Evolutionary conservation across 2,329 filamentous ascomycete species (phyloP).

Genomic region (Huntiella omanensis): DNA sequence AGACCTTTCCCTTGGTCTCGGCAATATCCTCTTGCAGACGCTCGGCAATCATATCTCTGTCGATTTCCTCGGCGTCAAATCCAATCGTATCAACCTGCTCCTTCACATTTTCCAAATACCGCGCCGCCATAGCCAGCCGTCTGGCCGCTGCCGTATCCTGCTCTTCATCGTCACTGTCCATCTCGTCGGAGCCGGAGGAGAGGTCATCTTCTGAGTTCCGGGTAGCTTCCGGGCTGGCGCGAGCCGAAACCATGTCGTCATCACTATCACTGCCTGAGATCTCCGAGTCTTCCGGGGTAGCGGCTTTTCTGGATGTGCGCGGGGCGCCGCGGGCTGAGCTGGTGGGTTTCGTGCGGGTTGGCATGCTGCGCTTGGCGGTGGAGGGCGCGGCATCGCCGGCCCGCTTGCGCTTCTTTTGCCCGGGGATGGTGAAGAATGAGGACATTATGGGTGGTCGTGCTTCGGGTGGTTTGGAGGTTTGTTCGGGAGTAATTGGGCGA

Average conservation of each 20-base stretch:
- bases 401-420: slow-evolving; percentile 82
- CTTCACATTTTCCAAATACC: slow-evolving; percentile 79
- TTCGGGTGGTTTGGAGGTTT: too few species aligned
- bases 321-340: neutral
- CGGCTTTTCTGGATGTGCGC: slow-evolving; percentile 1
- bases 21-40: slow-evolving; percentile 80
- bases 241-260: slow-evolving; percentile 19
- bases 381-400: slow-evolving; percentile 27
- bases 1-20: slow-evolving; percentile 77
- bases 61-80: slow-evolving; percentile 87
- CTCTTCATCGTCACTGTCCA: slow-evolving; percentile 41
- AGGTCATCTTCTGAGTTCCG: slow-evolving; percentile 31
- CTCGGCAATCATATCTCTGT: slow-evolving; percentile 80
- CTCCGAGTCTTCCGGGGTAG: slow-evolving; percentile 42
- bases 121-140: slow-evolving; percentile 69
- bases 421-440: slow-evolving; percentile 85
- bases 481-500: too few species aligned
- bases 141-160: slow-evolving; percentile 81
- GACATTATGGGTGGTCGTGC: slow-evolving; percentile 40
- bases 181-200: slow-evolving; percentile 25
- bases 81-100: slow-evolving; percentile 57
- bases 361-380: slow-evolving; percentile 8
- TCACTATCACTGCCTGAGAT: slow-evolving; percentile 72
- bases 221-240: neutral
- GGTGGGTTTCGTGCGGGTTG: slow-evolving; percentile 5